phyloP scores from a whole-genome alignment of 2,329 filamentous ascomycete genomes.

The Nemania diffusa region DNA sequence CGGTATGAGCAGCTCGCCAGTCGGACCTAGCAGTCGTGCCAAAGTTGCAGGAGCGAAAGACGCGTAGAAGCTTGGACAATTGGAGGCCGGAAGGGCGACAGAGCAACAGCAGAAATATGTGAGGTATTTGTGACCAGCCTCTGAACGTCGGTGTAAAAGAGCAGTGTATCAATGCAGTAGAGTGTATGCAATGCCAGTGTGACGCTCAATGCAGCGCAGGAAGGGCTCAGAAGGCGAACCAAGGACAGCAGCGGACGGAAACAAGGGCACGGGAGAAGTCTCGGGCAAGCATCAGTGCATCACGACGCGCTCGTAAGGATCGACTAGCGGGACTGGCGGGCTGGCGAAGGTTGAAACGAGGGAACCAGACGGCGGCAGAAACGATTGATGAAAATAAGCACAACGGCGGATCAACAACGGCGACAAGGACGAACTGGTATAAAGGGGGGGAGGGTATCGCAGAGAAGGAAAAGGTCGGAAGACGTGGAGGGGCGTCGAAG shows the following conservation, averaged over 20 bases:
- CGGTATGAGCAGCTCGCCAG: conserved; percentile 13
- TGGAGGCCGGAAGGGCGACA: conserved; percentile 24
- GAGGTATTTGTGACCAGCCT: conserved; percentile 18
- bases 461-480: conserved; percentile 34
- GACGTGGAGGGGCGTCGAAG: conserved; percentile 20
- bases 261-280: conserved; percentile 24
- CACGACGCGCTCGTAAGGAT: conserved; percentile 31
- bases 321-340: conserved; percentile 27
- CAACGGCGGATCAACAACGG: conserved; percentile 40
- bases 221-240: conserved; percentile 24
- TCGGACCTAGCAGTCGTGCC: conserved; percentile 12
- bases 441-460: conserved; percentile 45
- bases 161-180: conserved; percentile 41
- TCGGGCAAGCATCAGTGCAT: conserved; percentile 37
- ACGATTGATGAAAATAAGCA: conserved; percentile 45
- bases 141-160: conserved; percentile 15
- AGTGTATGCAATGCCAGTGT: conserved; percentile 40
- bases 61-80: conserved; percentile 26
- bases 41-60: conserved; percentile 16
- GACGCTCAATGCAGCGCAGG: conserved; percentile 35
- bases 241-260: conserved; percentile 25
- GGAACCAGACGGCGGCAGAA: conserved; percentile 27
- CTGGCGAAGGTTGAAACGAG: conserved; percentile 30
- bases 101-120: conserved; percentile 31
- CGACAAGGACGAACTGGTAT: conserved; percentile 38